Percentiles rank a stretch among this genome's conserved stretches.
Evolutionary conservation across 78 protist genomes (phyloP).

Genomic region (Dictyostelium firmibasis): DNA sequence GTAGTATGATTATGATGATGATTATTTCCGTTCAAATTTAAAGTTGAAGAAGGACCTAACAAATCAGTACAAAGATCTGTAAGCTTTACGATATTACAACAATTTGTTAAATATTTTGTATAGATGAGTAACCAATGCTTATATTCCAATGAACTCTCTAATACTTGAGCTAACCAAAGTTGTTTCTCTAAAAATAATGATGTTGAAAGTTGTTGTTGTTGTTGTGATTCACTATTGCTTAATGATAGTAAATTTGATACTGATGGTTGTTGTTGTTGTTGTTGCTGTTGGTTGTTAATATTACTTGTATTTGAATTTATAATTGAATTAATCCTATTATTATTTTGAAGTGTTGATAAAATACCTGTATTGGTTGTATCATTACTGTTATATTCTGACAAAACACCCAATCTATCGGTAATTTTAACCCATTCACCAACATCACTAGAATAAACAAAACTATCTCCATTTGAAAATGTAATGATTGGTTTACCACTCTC

Average conservation of each 20-base stretch:
- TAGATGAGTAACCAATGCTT: slow-evolving; percentile 46
- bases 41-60: slow-evolving; percentile 30
- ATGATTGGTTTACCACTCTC: slow-evolving; percentile 58
- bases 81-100: slow-evolving; percentile 1
- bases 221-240: neutral
- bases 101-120: neutral
- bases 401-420: slow-evolving; percentile 73
- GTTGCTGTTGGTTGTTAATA: neutral
- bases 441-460: slow-evolving; percentile 24
- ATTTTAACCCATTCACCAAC: slow-evolving; percentile 70
- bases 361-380: slow-evolving; percentile 46
- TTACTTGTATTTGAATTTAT: neutral
- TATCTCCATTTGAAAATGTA: slow-evolving; percentile 50
- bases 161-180: slow-evolving; percentile 19
- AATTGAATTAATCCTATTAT: neutral
- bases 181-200: slow-evolving; percentile 61
- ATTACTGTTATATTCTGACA: slow-evolving; percentile 59
- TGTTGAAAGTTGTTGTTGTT: slow-evolving; percentile 16
- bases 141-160: slow-evolving; percentile 36
- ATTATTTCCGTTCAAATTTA: neutral
- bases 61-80: slow-evolving; percentile 48
- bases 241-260: slow-evolving; percentile 8
- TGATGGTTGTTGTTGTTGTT: neutral
- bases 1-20: neutral
- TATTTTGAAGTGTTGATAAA: slow-evolving; percentile 36